These are phyloP conservation scores for Termitomyces sp. DNA, from an alignment of 768 basidiomycete genomes.

Conservation along the genomic window DNA sequence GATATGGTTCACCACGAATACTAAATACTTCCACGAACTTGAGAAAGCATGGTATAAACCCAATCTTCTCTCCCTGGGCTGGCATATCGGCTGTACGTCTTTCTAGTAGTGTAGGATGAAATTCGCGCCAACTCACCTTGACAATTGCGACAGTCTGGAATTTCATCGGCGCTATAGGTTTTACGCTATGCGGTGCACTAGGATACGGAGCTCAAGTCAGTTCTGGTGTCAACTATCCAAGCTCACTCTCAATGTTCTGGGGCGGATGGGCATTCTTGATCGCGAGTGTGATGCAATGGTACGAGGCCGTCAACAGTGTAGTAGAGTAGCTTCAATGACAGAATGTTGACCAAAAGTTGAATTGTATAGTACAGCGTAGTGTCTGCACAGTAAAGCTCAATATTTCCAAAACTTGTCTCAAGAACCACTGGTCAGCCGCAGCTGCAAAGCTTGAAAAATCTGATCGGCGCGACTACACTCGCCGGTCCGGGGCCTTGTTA, in stretches of 20 bases:
- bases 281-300: slow-evolving; percentile 51
- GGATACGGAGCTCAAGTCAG: slow-evolving; percentile 36
- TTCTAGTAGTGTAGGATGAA: neutral
- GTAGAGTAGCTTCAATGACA: neutral
- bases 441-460: too few relatives aligned
- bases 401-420: too few relatives aligned
- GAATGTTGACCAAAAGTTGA: neutral
- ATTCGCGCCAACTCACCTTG: neutral
- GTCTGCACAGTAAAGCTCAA: too few relatives aligned
- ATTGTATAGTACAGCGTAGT: neutral
- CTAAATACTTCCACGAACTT: neutral
- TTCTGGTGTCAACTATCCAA: slow-evolving; percentile 43
- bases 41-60: neutral
- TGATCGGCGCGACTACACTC: too few relatives aligned
- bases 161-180: slow-evolving; percentile 49
- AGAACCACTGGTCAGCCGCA: too few relatives aligned
- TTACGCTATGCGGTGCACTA: slow-evolving; percentile 54
- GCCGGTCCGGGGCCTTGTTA: too few relatives aligned
- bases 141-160: neutral
- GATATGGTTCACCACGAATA: neutral
- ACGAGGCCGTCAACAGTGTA: slow-evolving; percentile 46
- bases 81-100: neutral
- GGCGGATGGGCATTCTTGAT: slow-evolving; percentile 62
- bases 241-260: slow-evolving; percentile 54
- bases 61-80: neutral